phyloP scores from a whole-genome alignment of 192 early-diverging fungal genomes.

The Coemansia sp. region DNA sequence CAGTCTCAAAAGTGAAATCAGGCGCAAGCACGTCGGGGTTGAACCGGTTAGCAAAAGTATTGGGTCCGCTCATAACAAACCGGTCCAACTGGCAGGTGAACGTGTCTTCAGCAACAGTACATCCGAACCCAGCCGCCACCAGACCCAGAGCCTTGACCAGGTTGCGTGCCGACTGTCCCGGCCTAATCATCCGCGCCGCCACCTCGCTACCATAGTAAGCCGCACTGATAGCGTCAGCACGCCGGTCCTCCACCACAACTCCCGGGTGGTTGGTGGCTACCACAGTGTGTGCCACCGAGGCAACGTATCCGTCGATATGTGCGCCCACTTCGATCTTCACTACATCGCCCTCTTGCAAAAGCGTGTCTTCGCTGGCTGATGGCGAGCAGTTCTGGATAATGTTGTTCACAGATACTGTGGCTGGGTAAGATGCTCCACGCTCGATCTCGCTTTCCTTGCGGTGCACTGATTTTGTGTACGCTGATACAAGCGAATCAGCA shows the following conservation, averaged over 20 bases:
- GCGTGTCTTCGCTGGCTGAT: conserved; percentile 61
- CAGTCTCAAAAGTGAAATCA: conserved; percentile 71
- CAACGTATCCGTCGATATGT: conserved; percentile 92
- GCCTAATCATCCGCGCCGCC: conserved; percentile 75
- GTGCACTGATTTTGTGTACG: conserved; percentile 61
- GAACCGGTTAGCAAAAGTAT: conserved; percentile 62
- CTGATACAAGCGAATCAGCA: conserved; percentile 66
- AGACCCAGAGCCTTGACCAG: conserved; percentile 64
- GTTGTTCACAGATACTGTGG: conserved; percentile 81
- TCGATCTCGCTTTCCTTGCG: conserved; percentile 62
- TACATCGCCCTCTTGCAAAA: conserved; percentile 76
- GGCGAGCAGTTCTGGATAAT: conserved; percentile 81
- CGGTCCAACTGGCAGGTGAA: conserved; percentile 74
- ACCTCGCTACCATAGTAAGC: conserved; percentile 86
- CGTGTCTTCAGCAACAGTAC: conserved; percentile 69
- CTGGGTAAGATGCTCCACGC: conserved; percentile 83
- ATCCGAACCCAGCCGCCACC: conserved; percentile 62
- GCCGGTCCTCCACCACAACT: conserved; percentile 64
- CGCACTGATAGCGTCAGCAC: conserved; percentile 80
- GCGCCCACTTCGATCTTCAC: conserved; percentile 91
- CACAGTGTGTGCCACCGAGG: conserved; percentile 80
- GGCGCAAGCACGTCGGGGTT: conserved; percentile 61
- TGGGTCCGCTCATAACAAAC: conserved; percentile 69
- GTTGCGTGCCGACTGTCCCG: conserved; percentile 66
- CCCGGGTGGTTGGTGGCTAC: conserved; percentile 68